Conservation (phyloP, 148 eudicot genomes). For the Heliamphora exappendiculata region DNA sequence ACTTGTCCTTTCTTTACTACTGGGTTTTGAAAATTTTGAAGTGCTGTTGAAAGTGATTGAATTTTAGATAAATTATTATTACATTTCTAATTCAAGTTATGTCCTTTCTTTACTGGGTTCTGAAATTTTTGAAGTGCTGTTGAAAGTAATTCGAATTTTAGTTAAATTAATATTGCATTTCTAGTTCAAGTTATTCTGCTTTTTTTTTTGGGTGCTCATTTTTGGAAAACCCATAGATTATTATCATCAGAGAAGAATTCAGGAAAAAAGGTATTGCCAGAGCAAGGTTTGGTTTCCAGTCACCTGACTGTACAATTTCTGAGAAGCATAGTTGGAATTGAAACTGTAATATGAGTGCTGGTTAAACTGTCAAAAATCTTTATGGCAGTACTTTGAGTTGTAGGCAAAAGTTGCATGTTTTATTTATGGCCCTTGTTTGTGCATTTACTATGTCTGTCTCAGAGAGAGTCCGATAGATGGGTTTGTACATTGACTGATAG, state of each 20-base stretch:
- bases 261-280: neutral
- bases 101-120: neutral
- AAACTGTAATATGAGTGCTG: neutral
- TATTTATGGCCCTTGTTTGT: neutral
- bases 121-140: neutral
- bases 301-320: neutral
- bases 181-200: neutral
- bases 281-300: neutral
- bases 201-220: neutral
- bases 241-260: neutral
- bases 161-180: neutral
- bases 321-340: neutral
- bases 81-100: neutral
- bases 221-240: neutral
- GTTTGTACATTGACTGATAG: neutral
- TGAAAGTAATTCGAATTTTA: neutral
- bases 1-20: neutral
- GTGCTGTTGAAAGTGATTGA: neutral
- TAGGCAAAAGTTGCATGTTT: neutral
- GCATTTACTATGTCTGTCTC: neutral
- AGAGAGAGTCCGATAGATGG: neutral
- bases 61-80: neutral
- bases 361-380: constrained; percentile 5
- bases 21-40: neutral
- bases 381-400: neutral